Percentiles rank a stretch among this genome's conserved stretches.
Conservation (phyloP, 2,329 filamentous ascomycete species). For the Penicillium sp. region DNA sequence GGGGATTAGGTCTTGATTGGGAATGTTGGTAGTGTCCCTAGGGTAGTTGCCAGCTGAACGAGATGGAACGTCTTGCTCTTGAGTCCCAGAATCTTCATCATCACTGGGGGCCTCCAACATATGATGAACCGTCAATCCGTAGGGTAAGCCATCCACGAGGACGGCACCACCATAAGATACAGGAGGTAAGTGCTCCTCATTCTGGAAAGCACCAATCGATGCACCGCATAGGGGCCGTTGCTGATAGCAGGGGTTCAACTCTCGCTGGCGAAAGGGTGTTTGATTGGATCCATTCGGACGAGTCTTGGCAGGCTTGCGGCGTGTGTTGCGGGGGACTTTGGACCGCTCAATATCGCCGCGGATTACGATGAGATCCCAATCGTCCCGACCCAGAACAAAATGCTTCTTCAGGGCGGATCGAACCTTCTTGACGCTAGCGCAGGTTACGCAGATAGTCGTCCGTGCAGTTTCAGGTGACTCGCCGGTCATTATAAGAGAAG, state of each 20-base stretch:
- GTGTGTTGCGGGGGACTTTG: slow-evolving; percentile 48
- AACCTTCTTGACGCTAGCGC: slow-evolving; percentile 57
- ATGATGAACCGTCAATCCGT: slow-evolving; percentile 95
- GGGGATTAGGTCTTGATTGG: slow-evolving; percentile 35
- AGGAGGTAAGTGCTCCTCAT: slow-evolving; percentile 79
- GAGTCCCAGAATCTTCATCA: slow-evolving; percentile 47
- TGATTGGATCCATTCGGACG: slow-evolving; percentile 26
- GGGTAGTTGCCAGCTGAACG: slow-evolving; percentile 48
- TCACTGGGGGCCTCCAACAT: slow-evolving; percentile 73
- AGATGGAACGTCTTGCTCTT: slow-evolving; percentile 34
- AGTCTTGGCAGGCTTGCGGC: slow-evolving; percentile 37
- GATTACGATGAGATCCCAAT: slow-evolving; percentile 61
- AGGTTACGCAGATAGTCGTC: slow-evolving; percentile 64
- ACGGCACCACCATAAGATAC: slow-evolving; percentile 89
- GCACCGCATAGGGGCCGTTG: slow-evolving; percentile 77
- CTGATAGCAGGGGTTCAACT: slow-evolving; percentile 72
- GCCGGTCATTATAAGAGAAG: slow-evolving; percentile 60
- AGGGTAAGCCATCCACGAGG: slow-evolving; percentile 76
- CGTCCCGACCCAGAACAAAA: slow-evolving; percentile 55
- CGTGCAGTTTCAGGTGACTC: slow-evolving; percentile 56
- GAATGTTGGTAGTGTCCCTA: slow-evolving; percentile 18
- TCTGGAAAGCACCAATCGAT: slow-evolving; percentile 87
- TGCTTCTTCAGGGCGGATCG: slow-evolving; percentile 57
- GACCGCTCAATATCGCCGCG: slow-evolving; percentile 58
- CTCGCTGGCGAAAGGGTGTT: slow-evolving; percentile 27